These are phyloP conservation scores for Themeda triandra DNA, from an alignment of 176 grass and related monocot genomes.

Conservation along the genomic window DNA sequence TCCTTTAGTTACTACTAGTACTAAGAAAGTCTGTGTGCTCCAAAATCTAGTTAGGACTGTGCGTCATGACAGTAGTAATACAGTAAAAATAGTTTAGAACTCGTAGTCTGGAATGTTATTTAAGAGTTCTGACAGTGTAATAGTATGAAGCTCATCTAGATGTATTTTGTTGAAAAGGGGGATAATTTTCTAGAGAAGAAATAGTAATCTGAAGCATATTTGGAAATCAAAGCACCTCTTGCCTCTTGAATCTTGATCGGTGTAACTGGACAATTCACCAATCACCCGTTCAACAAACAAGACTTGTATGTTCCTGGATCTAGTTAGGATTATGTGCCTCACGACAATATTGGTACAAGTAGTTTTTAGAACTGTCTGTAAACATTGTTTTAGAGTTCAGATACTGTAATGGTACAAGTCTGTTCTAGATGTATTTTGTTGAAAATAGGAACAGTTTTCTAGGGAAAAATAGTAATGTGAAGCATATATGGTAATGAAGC, in stretches of 20 bases:
- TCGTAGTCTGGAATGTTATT: background rate
- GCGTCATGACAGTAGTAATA: background rate
- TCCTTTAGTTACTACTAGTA: background rate
- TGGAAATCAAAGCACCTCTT: background rate
- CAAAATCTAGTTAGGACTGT: background rate
- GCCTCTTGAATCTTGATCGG: constrained; percentile 7
- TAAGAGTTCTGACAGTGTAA: background rate
- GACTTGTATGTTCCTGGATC: background rate
- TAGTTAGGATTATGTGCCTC: background rate
- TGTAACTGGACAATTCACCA: background rate
- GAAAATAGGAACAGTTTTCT: background rate
- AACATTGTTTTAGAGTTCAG: constrained; percentile 1
- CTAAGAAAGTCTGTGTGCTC: background rate
- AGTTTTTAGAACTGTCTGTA: background rate
- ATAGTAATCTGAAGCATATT: background rate
- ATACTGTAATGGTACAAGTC: background rate
- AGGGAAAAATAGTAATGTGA: background rate
- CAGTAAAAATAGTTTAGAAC: background rate
- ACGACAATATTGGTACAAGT: background rate
- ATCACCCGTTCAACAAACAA: background rate
- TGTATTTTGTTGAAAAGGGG: background rate
- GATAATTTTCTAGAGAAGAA: background rate
- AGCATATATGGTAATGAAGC: background rate
- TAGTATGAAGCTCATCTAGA: background rate
- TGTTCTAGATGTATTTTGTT: background rate